Evolutionary conservation across 192 early-diverging fungal genomes (phyloP), one percentile per base, ranked within the genome.

Genomic region (Linnemannia exigua): DNA sequence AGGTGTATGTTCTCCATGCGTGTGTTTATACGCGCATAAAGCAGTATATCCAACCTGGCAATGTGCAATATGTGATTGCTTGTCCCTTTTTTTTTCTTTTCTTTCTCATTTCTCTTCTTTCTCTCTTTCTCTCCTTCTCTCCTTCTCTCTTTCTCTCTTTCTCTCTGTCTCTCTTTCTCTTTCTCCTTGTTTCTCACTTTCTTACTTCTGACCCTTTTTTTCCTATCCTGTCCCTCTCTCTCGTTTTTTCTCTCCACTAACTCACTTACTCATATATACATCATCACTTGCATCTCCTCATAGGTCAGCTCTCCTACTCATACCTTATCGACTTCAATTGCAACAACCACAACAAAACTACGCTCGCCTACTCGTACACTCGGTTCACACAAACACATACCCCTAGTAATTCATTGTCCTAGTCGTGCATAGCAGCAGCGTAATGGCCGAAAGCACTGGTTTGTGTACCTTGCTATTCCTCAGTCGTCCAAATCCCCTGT

Each of bases 401-500:
- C 58, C 58, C 28, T 63, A 11, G 58, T 31, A 63, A 63, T 15
- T 31, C 9, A 11, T 9, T 12, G 58, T 31, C 58, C 58, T 63
- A 63, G 28, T 63, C 58, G 58, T 31, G 58, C 58, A 63, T 63
- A 8, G 28, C 58, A 63, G 58, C 58, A 63, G 11, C 28, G 19
- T 38, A 28, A 79, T 79, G 77, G 70, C 77, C 70, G 77, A 79
- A 37, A 79, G 41, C 54, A 79, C 70, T 15, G 46, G 77, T 79
- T 41, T 72, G 77, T 72, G 1, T 36, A 17, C 70, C 9, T 46
- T 44, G n/a, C 25, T 41, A 28, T 17, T 44, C 37, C 25, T 71
- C 20, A 38, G 36, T 20, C 31, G 14, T 3, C 8, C 37, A 2
- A 19, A 1, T 35, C 22, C 5, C 67, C 17, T 28, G 2, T 20